Percentiles rank a stretch among this genome's conserved stretches.
phyloP scores from a whole-genome alignment of 257 asterid genomes.

The Salvia hispanica region DNA sequence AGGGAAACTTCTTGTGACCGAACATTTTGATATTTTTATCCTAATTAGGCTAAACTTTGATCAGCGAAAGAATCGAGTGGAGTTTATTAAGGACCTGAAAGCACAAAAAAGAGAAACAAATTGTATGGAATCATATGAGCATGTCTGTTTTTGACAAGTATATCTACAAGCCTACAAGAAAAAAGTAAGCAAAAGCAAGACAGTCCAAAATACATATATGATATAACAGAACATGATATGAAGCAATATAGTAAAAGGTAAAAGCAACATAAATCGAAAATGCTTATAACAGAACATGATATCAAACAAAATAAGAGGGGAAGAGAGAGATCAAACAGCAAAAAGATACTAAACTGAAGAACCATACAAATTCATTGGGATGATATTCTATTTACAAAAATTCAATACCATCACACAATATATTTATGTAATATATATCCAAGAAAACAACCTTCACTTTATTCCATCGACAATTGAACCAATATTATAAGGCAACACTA shows the following conservation, averaged over 20 bases:
- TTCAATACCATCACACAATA: conserved; percentile 2
- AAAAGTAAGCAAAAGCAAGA: conserved; percentile 16
- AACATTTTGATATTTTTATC: conserved; percentile 45
- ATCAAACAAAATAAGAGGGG: background rate
- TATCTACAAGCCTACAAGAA: conserved; percentile 2
- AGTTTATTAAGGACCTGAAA: conserved; percentile 32
- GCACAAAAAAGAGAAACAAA: background rate
- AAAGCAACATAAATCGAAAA: background rate
- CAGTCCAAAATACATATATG: background rate
- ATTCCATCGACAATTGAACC: conserved; percentile 17
- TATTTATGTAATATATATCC: conserved; percentile 8
- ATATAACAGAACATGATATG: background rate
- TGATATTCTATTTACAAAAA: conserved; percentile 5
- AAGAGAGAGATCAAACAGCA: conserved; percentile 7
- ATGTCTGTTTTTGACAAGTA: background rate
- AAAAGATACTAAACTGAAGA: conserved; percentile 2
- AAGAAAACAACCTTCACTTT: conserved; percentile 2
- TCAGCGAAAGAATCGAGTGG: conserved; percentile 22
- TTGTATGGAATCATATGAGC: conserved; percentile 13
- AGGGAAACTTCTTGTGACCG: conserved; percentile 65
- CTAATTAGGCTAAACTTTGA: conserved; percentile 23
- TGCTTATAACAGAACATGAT: conserved; percentile 8
- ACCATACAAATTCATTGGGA: background rate
- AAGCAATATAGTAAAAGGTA: background rate
- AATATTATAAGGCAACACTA: conserved; percentile 11